Base-by-base conservation (phyloP, 441 rosid species). In the Biscutella auriculata region DNA sequence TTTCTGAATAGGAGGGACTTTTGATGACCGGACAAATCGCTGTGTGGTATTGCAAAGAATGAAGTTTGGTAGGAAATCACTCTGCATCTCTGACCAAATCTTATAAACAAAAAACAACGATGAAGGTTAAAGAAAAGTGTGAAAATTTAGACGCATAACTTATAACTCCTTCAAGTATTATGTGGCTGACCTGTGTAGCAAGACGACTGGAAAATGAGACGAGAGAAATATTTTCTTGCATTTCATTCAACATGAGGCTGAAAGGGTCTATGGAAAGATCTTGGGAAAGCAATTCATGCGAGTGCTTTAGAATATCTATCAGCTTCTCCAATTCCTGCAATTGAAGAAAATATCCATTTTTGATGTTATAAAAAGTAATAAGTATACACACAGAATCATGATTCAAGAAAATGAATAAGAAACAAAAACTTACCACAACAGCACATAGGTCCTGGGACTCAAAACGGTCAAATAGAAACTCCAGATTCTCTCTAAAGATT, bases 1-100 rank as follows among this genome's bases (percentile, higher is more conserved):
- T 77, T 94, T 94, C 65, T 87, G 99, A 64, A 84, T 82, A 69
- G 97, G 88, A 54, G 71, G 81, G 68, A 83, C 83, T 68, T 78
- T 87, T 26, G 92, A 79, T 69, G 97, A 90, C 33, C 96, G 84
- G 55, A 94, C 77, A 71, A 94, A 90, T 45, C 97, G 87, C 60
- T 94, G 97, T 63, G 99, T 94, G 39, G 97, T 94, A 72, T 94
- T 90, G 77, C 99, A 94, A 45, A 94, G 90, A 65, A 94, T 79
- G 74, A 94, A 94, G 79, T 87, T 94, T 33, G 97, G 99, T 75
- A 94, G 64, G 88, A 94, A 94, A 76, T 94, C 99, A 57, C 71
- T 80, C 79, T 85, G 97, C 95, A 94, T 87, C 85, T 94, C 99
- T 63, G 99, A 90, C 99, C 97, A 94, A 66, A 94, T 84, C 99